Evolutionary conservation across 1,284 basidiomycete species (phyloP).

Genomic region (Pyrrhoderma lamaoense): DNA sequence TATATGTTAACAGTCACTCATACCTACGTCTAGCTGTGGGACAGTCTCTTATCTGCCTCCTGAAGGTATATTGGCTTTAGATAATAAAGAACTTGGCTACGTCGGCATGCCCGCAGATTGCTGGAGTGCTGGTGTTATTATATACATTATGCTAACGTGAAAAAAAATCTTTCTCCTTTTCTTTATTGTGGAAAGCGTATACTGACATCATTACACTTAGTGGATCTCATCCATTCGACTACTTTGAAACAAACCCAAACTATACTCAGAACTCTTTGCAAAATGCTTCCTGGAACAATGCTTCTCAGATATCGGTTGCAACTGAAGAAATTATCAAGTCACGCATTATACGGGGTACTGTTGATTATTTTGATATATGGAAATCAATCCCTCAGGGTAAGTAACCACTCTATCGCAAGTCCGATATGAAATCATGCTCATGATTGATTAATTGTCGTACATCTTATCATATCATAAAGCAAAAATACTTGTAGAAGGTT

Average conservation of each 20-base stretch:
- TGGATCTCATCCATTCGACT: slow-evolving; percentile 70
- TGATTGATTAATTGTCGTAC: too few species aligned
- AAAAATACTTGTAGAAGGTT: slow-evolving; percentile 42
- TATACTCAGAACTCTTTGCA: slow-evolving; percentile 21
- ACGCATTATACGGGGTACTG: slow-evolving; percentile 54
- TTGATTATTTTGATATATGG: slow-evolving; percentile 55
- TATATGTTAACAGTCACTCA: too few species aligned
- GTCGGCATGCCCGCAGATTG: slow-evolving; percentile 76
- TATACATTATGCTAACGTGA: slow-evolving; percentile 76
- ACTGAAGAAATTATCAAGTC: slow-evolving; percentile 57
- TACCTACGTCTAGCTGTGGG: slow-evolving; percentile 29
- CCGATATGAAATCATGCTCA: too few species aligned
- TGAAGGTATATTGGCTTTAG: slow-evolving; percentile 70
- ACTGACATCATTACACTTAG: slow-evolving; percentile 29
- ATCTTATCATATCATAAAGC: slow-evolving; percentile 33
- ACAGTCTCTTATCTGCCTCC: slow-evolving; percentile 82
- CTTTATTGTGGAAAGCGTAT: not conserved
- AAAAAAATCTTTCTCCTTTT: slow-evolving; percentile 27
- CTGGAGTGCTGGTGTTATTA: slow-evolving; percentile 74
- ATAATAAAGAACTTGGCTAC: slow-evolving; percentile 64
- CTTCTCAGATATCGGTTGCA: slow-evolving; percentile 40
- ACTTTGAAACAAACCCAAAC: slow-evolving; percentile 29
- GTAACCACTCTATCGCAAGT: slow-evolving; percentile 26
- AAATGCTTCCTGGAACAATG: slow-evolving; percentile 28
- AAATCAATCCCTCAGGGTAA: slow-evolving; percentile 48